Conservation (phyloP, 2,329 filamentous ascomycete genomes). For the Colletotrichum somersetense region DNA sequence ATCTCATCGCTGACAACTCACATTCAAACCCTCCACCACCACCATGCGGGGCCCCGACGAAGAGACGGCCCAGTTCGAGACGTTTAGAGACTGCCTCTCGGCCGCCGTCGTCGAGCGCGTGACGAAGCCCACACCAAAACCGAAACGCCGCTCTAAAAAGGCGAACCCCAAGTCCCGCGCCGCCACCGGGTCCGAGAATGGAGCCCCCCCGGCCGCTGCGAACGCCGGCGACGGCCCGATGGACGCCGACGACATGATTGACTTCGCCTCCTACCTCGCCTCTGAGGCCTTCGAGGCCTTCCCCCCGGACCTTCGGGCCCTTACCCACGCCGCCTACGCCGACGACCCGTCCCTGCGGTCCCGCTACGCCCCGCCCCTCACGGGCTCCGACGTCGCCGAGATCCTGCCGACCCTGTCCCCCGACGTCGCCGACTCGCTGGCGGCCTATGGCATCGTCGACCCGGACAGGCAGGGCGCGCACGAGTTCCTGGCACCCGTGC, state of each 20-base stretch:
- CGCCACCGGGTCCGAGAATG: neutral
- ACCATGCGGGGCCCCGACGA: conserved; percentile 61
- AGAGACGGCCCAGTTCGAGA: conserved; percentile 52
- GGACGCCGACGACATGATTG: conserved; percentile 76
- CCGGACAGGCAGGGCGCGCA: conserved; percentile 51
- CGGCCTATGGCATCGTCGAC: conserved; percentile 74
- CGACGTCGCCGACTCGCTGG: conserved; percentile 74
- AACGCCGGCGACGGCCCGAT: conserved; percentile 15
- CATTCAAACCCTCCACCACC: conserved; percentile 35
- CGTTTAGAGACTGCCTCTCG: conserved; percentile 82
- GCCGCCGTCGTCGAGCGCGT: conserved; percentile 75
- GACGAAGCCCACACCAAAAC: conserved; percentile 55
- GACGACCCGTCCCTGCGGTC: conserved; percentile 62
- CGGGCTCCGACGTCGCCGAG: conserved; percentile 60
- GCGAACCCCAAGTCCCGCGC: conserved; percentile 15
- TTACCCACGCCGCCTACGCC: conserved; percentile 71
- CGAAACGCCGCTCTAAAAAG: conserved; percentile 60
- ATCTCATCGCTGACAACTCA: neutral
- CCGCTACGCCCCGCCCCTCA: conserved; percentile 70
- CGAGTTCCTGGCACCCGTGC: conserved; percentile 72
- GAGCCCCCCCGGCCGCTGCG: neutral
- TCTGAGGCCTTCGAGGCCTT: conserved; percentile 75
- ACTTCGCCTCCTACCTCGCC: conserved; percentile 86
- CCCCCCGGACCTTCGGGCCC: conserved; percentile 69
- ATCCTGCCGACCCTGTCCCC: conserved; percentile 69